Conservation (phyloP, 345 rosid genomes). For the Carallia pectinifolia region DNA sequence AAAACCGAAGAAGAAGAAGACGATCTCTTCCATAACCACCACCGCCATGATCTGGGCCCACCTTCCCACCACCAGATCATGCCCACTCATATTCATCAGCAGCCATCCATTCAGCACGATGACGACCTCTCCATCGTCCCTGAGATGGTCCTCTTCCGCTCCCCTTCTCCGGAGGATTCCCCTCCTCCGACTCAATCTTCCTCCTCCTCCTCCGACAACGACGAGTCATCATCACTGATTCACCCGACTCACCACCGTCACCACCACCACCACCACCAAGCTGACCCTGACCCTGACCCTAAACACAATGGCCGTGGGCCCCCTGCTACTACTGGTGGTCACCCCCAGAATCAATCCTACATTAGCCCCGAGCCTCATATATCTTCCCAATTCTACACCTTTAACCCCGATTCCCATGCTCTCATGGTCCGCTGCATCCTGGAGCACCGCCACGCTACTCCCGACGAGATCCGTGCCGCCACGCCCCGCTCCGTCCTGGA, state of each 20-base stretch:
- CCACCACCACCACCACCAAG: not conserved
- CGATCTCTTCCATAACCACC: constrained; percentile 39
- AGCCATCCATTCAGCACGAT: constrained; percentile 38
- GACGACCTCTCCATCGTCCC: constrained; percentile 54
- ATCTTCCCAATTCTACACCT: constrained; percentile 94
- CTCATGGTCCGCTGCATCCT: constrained; percentile 94
- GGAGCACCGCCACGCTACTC: constrained; percentile 75
- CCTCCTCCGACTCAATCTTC: constrained; percentile 41
- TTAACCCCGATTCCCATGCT: constrained; percentile 88
- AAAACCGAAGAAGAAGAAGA: constrained; percentile 52
- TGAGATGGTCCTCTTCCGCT: constrained; percentile 74
- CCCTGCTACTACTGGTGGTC: no score
- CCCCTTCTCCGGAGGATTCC: constrained; percentile 65
- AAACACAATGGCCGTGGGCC: not conserved
- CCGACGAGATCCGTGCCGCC: constrained; percentile 88
- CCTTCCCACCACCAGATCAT: constrained; percentile 26
- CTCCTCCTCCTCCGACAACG: constrained; percentile 16
- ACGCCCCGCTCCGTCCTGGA: constrained; percentile 73
- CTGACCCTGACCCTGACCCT: not conserved
- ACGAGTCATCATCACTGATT: not conserved
- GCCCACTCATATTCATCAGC: constrained; percentile 20
- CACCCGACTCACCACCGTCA: not conserved
- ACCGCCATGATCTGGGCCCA: constrained; percentile 43
- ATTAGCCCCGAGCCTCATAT: constrained; percentile 82
- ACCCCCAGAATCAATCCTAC: constrained; percentile 1